Conservation (phyloP, 495 filamentous ascomycete species). For the Aspergillus avenaceus region DNA sequence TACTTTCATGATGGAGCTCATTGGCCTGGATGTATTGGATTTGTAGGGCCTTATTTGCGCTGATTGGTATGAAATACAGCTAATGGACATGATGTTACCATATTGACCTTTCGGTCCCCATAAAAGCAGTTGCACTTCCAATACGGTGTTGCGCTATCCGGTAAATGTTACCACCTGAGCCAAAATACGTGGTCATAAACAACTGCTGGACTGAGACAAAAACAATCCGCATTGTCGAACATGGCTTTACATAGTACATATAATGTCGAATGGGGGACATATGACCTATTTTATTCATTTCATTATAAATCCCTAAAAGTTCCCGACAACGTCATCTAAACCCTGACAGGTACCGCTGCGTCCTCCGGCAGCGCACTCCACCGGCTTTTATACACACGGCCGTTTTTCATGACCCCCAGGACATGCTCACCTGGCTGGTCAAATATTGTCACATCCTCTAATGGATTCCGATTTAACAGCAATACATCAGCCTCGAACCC, state of each 20-base stretch:
- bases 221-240: no score
- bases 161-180: no score
- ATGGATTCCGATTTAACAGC: slow-evolving; percentile 40
- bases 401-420: slow-evolving; percentile 48
- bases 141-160: no score
- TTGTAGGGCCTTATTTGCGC: slow-evolving; percentile 13
- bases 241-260: no score
- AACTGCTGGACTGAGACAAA: not conserved
- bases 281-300: no score
- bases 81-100: no score
- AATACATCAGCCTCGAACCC: slow-evolving; percentile 43
- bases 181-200: not conserved
- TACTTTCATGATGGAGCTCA: slow-evolving; percentile 21
- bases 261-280: no score
- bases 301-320: no score
- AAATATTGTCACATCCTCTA: slow-evolving; percentile 49
- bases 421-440: slow-evolving; percentile 41
- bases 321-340: no score
- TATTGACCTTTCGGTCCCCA: no score
- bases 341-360: slow-evolving; percentile 20
- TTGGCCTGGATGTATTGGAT: slow-evolving; percentile 20
- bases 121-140: no score
- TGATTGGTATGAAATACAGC: not conserved
- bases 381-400: slow-evolving; percentile 24
- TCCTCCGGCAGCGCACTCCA: slow-evolving; percentile 30